Conservation (phyloP, 176 grass and related monocot species). For the Ensete ventricosum region DNA sequence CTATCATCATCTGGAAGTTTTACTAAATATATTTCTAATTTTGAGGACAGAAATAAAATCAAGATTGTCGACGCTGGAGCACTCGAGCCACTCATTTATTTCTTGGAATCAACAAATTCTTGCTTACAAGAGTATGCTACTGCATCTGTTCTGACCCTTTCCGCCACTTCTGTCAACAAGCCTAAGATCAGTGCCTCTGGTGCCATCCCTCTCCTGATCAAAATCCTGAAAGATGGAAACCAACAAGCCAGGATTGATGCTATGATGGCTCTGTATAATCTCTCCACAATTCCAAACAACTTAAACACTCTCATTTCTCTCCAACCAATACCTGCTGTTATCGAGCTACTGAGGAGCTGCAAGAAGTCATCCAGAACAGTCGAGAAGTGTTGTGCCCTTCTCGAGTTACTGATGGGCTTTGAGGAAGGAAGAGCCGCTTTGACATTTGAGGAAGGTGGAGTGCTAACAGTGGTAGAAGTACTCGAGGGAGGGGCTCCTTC, state of each 20-base stretch:
- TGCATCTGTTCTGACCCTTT: conserved; percentile 75
- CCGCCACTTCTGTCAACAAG: conserved; percentile 63
- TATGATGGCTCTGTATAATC: conserved; percentile 79
- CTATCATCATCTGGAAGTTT: no score
- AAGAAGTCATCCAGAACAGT: conserved; percentile 65
- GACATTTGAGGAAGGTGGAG: conserved; percentile 52
- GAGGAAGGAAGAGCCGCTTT: conserved; percentile 49
- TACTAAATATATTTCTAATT: not conserved
- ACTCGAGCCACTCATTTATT: conserved; percentile 48
- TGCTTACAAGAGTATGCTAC: conserved; percentile 72
- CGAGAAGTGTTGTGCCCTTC: conserved; percentile 69
- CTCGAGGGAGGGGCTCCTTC: conserved; percentile 72
- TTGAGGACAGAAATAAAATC: conserved; percentile 70
- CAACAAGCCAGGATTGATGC: conserved; percentile 64
- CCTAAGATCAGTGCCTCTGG: conserved; percentile 53
- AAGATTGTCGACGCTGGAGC: conserved; percentile 68
- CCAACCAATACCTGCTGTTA: conserved; percentile 40
- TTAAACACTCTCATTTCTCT: conserved; percentile 47
- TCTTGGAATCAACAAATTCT: conserved; percentile 56
- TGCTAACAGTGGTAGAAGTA: conserved; percentile 69
- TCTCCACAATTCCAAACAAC: conserved; percentile 59
- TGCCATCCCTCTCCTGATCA: conserved; percentile 59
- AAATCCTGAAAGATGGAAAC: conserved; percentile 58
- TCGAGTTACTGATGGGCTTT: conserved; percentile 57
- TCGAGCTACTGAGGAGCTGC: conserved; percentile 47